Base-by-base conservation (phyloP, 306 rosid species). In the Astragalus membranaceus region DNA sequence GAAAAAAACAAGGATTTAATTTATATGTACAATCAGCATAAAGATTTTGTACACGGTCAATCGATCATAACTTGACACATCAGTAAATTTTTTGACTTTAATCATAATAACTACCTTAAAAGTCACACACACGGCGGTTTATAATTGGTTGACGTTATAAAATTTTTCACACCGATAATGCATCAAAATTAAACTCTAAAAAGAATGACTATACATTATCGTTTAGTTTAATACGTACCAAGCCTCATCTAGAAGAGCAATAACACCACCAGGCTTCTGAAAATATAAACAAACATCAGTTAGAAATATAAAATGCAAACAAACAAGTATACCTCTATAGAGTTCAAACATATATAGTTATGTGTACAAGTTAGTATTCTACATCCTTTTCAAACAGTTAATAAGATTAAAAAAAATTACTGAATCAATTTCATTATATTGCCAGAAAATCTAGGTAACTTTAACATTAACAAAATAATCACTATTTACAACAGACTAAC, bases 181-280 rank as follows among this genome's bases (percentile, higher is more conserved):
- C 23, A 20, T 20, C 1, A 20, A 20, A 20, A 20, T 20, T 20
- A 20, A 20, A 20, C 23, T 20, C 23, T 0, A 20, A 20, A 20
- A 20, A 32, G 58, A 72, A 57, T n/a, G 8, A 39, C 63, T 50
- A 53, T 23, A n/a, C 4, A 58, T 58, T 36, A 72, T 58, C 13
- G 73, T 68, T 16, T 9, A 67, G 73, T 68, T 16, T 9, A 67
- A 37, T 51, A 74, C 95, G 30, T 88, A 94, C 99, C 99, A 94
- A 33, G 99, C 99, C 82, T 94, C 99, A 74, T 94, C 99, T 52
- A 94, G 85, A 78, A 94, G 96, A 80, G 99, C 96, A 73, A 94
- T 79, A 79, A 94, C 78, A 26, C 99, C 99, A 3, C 99, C 97
- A 2, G 99, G 99, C 83, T 91, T 94, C 99, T 94, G 96, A 56